Percentiles rank a stretch among this genome's conserved stretches.
These are phyloP conservation scores for Prunus mira DNA, from an alignment of 306 rosid species.

Conservation along the genomic window DNA sequence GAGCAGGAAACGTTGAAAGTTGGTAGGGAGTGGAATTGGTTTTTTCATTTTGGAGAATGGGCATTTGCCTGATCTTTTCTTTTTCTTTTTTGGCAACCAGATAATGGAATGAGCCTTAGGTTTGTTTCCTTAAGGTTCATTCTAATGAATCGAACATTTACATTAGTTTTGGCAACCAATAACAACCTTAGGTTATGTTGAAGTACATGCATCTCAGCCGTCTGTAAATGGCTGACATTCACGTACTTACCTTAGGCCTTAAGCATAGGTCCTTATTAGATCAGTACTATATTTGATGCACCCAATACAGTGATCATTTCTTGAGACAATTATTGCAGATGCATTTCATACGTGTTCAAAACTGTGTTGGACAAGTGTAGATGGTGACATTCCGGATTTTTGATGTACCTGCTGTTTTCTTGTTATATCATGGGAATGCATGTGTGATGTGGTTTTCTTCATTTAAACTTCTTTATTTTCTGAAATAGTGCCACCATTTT, in stretches of 20 bases:
- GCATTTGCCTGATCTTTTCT: neutral
- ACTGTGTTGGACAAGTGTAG: neutral
- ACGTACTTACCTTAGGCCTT: neutral
- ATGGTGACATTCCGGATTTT: neutral
- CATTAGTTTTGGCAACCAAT: neutral
- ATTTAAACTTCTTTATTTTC: neutral
- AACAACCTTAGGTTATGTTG: neutral
- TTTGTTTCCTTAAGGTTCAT: neutral
- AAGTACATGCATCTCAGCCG: neutral
- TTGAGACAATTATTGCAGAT: neutral
- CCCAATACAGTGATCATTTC: neutral
- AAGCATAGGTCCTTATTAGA: neutral
- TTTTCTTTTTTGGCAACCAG: neutral
- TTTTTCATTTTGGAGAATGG: neutral
- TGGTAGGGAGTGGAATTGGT: neutral
- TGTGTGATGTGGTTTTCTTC: neutral
- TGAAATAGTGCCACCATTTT: neutral
- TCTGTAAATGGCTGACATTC: neutral
- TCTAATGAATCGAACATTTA: neutral
- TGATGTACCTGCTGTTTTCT: neutral
- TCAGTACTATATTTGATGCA: neutral
- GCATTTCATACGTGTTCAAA: neutral
- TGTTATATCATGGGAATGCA: neutral
- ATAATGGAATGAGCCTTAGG: neutral
- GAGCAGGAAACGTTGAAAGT: neutral